Evolutionary conservation across 2,329 filamentous ascomycete genomes (phyloP).

Genomic region (Fusarium sp.): DNA sequence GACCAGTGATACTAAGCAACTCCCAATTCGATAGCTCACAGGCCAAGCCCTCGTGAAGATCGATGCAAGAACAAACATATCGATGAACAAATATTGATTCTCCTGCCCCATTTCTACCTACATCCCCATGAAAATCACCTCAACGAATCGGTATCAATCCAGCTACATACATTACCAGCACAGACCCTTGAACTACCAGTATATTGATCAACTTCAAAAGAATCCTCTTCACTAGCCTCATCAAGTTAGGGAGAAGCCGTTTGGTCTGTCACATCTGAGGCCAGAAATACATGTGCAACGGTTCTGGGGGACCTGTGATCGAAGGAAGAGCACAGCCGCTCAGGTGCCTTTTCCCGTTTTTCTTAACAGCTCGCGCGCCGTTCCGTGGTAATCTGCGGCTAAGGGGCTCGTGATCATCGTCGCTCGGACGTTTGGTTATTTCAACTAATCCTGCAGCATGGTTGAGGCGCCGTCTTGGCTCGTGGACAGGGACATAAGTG

Average conservation of each 20-base stretch:
- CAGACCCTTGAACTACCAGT: slow-evolving; percentile 18
- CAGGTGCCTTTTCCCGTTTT: not conserved
- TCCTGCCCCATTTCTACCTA: not conserved
- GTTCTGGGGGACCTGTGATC: slow-evolving; percentile 10
- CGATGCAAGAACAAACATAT: not conserved
- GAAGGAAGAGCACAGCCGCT: not conserved
- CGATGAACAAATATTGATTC: not conserved
- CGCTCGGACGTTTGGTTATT: slow-evolving; percentile 7
- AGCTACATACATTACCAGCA: slow-evolving; percentile 6
- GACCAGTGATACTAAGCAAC: not conserved
- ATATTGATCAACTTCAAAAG: slow-evolving; percentile 19
- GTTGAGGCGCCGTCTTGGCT: not conserved
- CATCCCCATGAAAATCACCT: not conserved
- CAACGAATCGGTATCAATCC: slow-evolving; percentile 29
- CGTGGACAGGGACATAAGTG: not conserved
- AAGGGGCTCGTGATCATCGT: not conserved
- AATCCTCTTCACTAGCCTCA: slow-evolving; percentile 19
- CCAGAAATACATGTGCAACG: slow-evolving; percentile 9
- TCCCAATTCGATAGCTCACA: not conserved
- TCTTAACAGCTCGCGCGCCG: slow-evolving; percentile 14
- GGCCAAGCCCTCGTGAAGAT: not conserved
- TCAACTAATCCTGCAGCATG: slow-evolving; percentile 22
- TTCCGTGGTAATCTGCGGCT: slow-evolving; percentile 23
- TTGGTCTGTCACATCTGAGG: slow-evolving; percentile 9
- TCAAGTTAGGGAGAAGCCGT: slow-evolving; percentile 12